Conservation (phyloP, 148 eudicot species). For the Silene conica region DNA sequence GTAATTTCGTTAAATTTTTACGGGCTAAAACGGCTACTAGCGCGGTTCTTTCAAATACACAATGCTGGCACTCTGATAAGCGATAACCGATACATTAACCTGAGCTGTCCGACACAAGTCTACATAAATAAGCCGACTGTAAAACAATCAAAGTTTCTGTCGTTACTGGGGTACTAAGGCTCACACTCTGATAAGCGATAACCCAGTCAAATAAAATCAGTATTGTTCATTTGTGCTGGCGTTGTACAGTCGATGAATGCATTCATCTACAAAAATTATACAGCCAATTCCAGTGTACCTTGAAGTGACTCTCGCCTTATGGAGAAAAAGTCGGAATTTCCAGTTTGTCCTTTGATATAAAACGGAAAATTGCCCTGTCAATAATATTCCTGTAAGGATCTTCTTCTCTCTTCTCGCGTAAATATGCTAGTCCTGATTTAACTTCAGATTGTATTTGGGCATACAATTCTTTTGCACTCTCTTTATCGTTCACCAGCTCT, state of each 20-base stretch:
- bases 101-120: too few relatives aligned
- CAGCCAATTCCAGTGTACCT: too few relatives aligned
- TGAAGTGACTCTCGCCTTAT: conserved; percentile 19
- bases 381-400: conserved; percentile 72
- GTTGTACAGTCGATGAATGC: background rate
- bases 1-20: too few relatives aligned
- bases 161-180: background rate
- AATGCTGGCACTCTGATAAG: background rate
- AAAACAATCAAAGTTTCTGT: too few relatives aligned
- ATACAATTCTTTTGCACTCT: conserved; percentile 54
- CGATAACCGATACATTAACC: too few relatives aligned
- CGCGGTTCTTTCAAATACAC: background rate
- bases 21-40: too few relatives aligned
- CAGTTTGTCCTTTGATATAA: conserved; percentile 27
- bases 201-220: too few relatives aligned
- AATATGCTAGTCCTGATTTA: conserved; percentile 43
- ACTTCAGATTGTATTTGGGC: conserved; percentile 54
- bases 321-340: conserved; percentile 64
- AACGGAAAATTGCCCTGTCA: conserved; percentile 48
- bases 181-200: background rate
- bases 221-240: too few relatives aligned
- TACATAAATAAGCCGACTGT: too few relatives aligned
- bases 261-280: background rate
- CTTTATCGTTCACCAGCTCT: conserved; percentile 45
- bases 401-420: conserved; percentile 62